Evolutionary conservation across 805 yeast species (phyloP).

Genomic region (Metschnikowia gelsemii): DNA sequence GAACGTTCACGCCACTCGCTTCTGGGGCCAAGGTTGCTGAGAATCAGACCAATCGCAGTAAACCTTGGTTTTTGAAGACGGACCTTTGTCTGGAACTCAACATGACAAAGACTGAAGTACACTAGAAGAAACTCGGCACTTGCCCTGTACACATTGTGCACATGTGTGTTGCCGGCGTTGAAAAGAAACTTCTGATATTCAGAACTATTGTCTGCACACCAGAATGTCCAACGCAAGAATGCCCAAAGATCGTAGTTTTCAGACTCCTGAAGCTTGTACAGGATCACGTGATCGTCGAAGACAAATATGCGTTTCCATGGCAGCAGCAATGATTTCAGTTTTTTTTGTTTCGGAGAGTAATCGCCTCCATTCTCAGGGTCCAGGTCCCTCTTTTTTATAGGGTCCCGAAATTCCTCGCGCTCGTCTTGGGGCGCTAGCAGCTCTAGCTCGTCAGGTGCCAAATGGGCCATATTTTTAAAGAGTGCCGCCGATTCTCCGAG

Average conservation of each 20-base stretch:
- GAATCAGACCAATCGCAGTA: conserved; percentile 13
- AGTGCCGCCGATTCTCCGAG: conserved; percentile 22
- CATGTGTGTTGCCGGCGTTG: conserved; percentile 22
- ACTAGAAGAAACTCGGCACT: conserved; percentile 23
- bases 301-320: conserved; percentile 20
- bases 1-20: conserved; percentile 32
- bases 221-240: conserved; percentile 36
- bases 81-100: conserved; percentile 3
- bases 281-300: conserved; percentile 34
- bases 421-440: neutral
- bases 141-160: conserved; percentile 27
- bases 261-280: conserved; percentile 26
- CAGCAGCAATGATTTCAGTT: neutral
- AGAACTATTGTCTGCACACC: conserved; percentile 33
- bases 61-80: neutral
- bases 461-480: conserved; percentile 22
- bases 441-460: conserved; percentile 11
- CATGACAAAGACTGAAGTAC: conserved; percentile 24
- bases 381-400: neutral
- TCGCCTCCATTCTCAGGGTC: neutral
- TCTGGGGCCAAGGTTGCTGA: conserved; percentile 25
- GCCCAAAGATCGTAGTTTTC: conserved; percentile 30
- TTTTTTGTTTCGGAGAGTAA: neutral
- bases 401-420: neutral
- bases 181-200: conserved; percentile 21